These are phyloP conservation scores for Lotmaria passim DNA, from an alignment of 208 protist genomes.

Conservation along the genomic window DNA sequence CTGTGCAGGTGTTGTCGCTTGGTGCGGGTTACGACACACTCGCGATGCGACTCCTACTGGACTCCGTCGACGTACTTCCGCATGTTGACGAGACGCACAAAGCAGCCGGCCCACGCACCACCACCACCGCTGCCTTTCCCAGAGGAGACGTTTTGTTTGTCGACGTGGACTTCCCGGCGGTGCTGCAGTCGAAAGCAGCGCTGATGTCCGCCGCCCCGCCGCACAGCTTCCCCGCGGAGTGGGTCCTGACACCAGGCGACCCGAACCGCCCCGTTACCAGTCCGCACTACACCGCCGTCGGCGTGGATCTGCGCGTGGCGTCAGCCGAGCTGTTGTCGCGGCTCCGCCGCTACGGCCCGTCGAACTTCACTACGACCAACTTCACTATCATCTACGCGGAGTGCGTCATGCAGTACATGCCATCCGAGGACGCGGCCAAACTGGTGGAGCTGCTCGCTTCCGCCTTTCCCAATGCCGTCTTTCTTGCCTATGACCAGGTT, in stretches of 20 bases:
- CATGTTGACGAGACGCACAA: too few relatives aligned
- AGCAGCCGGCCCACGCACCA: too few relatives aligned
- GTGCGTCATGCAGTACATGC: slow-evolving; percentile 94
- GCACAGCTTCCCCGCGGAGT: slow-evolving; percentile 52
- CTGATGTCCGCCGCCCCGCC: slow-evolving; percentile 68
- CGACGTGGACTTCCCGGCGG: slow-evolving; percentile 84
- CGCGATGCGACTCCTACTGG: slow-evolving; percentile 61
- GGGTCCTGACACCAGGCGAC: slow-evolving; percentile 27
- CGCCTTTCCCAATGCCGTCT: slow-evolving; percentile 62
- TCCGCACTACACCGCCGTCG: slow-evolving; percentile 64
- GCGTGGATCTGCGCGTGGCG: slow-evolving; percentile 70
- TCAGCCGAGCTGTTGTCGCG: slow-evolving; percentile 41
- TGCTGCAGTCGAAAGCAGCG: slow-evolving; percentile 74
- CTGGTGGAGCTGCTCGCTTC: slow-evolving; percentile 61
- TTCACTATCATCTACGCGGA: slow-evolving; percentile 91
- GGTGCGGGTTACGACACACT: slow-evolving; percentile 91
- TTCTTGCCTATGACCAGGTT: slow-evolving; percentile 87
- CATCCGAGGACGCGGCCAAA: slow-evolving; percentile 43
- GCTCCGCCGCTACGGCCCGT: slow-evolving; percentile 26
- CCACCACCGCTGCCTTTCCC: slow-evolving; percentile 6
- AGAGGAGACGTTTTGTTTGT: slow-evolving; percentile 59
- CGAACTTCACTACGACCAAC: slow-evolving; percentile 37
- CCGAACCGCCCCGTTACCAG: slow-evolving; percentile 30
- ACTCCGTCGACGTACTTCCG: slow-evolving; percentile 21
- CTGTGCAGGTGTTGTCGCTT: slow-evolving; percentile 85